Percentiles rank a stretch among this genome's conserved stretches.
Conservation (phyloP, 1,284 basidiomycete genomes). For the Tilletia indica region DNA sequence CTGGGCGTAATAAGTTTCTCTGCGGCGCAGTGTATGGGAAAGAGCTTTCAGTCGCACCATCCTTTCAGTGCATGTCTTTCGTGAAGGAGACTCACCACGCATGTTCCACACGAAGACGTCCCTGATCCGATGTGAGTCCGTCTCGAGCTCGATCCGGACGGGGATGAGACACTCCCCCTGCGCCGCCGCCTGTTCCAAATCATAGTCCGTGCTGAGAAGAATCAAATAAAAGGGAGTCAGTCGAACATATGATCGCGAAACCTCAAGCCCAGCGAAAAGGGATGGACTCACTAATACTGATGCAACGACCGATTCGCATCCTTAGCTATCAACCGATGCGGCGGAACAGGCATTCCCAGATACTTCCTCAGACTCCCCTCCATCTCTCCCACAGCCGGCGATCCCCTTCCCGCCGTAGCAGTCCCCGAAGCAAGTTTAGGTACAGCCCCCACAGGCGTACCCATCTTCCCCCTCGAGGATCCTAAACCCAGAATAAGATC, state of each 20-base stretch:
- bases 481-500: slow-evolving; percentile 17
- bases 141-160: slow-evolving; percentile 90
- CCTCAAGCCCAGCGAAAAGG: neutral
- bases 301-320: slow-evolving; percentile 66
- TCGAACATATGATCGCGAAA: no score
- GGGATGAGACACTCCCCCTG: slow-evolving; percentile 73
- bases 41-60: neutral
- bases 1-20: slow-evolving; percentile 73
- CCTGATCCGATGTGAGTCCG: slow-evolving; percentile 82
- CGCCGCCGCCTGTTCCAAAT: slow-evolving; percentile 40
- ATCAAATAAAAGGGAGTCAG: no score
- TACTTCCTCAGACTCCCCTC: slow-evolving; percentile 63
- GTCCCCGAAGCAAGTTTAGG: slow-evolving; percentile 2
- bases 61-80: neutral
- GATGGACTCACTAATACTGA: slow-evolving; percentile 63
- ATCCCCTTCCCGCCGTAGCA: slow-evolving; percentile 6
- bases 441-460: slow-evolving; percentile 17
- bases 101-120: slow-evolving; percentile 98
- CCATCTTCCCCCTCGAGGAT: neutral
- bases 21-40: slow-evolving; percentile 26
- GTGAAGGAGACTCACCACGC: slow-evolving; percentile 61
- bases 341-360: slow-evolving; percentile 79
- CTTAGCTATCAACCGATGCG: slow-evolving; percentile 70
- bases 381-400: slow-evolving; percentile 24
- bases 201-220: slow-evolving; percentile 30